A percentile compares a stretch with the other conserved stretches of the same genome.
phyloP scores from a whole-genome alignment of 106 monocot genomes.

The Dendrobium nobile region DNA sequence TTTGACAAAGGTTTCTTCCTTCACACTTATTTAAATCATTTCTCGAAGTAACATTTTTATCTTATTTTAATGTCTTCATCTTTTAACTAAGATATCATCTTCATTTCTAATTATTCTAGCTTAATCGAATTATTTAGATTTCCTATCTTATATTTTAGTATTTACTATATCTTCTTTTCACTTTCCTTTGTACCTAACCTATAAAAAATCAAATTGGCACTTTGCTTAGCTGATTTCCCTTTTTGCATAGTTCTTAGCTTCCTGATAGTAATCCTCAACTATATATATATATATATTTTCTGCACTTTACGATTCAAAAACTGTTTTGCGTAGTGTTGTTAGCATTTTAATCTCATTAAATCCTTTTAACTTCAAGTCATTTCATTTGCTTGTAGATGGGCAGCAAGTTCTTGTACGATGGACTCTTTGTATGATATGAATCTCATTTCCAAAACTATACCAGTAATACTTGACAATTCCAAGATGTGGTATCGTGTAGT shows the following conservation, averaged over 20 bases:
- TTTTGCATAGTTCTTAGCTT: background rate
- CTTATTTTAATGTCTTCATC: too few relatives aligned
- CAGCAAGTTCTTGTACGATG: slow-evolving; percentile 86
- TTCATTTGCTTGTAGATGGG: slow-evolving; percentile 47
- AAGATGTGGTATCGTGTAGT: slow-evolving; percentile 66
- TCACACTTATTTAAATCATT: too few relatives aligned
- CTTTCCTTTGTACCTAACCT: background rate
- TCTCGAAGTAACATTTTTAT: too few relatives aligned
- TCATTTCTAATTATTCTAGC: too few relatives aligned
- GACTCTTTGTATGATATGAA: slow-evolving; percentile 88
- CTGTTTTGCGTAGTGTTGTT: background rate
- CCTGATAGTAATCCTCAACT: background rate
- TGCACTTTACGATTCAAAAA: background rate
- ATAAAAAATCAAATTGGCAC: background rate
- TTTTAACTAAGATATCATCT: too few relatives aligned
- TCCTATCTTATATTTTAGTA: background rate
- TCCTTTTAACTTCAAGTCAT: background rate
- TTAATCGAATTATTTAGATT: background rate
- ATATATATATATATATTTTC: background rate
- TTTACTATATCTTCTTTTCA: background rate
- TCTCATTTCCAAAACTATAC: slow-evolving; percentile 64
- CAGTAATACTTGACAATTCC: slow-evolving; percentile 85
- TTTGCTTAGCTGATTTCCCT: background rate
- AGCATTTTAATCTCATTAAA: background rate
- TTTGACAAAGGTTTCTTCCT: too few relatives aligned